Percentiles rank a stretch among this genome's conserved stretches.
Evolutionary conservation across 1,284 basidiomycete species (phyloP).

Genomic region (Rhizoctonia solani): DNA sequence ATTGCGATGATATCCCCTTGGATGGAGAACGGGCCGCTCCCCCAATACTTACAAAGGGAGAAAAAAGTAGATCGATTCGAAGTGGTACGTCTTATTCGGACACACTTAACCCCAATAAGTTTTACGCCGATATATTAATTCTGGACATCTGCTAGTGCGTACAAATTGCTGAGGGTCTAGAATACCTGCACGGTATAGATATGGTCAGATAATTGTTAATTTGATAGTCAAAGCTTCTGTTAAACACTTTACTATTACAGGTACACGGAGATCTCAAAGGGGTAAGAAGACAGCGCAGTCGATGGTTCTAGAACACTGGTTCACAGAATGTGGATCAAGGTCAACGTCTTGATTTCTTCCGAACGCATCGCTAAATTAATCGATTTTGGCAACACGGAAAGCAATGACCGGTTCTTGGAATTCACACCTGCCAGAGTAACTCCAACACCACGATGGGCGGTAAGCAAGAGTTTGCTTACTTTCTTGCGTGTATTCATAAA

Average conservation of each 20-base stretch:
- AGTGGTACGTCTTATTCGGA: not conserved
- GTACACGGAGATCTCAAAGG: slow-evolving; percentile 23
- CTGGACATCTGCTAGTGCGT: too few relatives aligned
- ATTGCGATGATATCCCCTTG: slow-evolving; percentile 14
- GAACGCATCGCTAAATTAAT: slow-evolving; percentile 2
- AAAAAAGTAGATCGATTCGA: not conserved
- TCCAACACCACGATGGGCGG: not conserved
- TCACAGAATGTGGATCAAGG: too few relatives aligned
- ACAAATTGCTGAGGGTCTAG: not conserved
- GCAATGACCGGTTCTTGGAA: not conserved
- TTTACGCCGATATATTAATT: too few relatives aligned
- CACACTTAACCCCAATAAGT: not conserved
- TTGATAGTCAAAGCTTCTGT: not conserved
- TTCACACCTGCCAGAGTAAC: not conserved
- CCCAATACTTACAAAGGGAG: not conserved
- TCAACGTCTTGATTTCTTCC: slow-evolving; percentile 3
- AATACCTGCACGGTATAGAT: not conserved
- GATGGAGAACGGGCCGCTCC: not conserved
- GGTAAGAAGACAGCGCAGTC: not conserved
- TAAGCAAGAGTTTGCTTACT: not conserved
- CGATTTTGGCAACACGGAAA: slow-evolving; percentile 14
- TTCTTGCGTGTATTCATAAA: not conserved
- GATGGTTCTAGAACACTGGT: not conserved
- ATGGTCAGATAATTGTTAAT: not conserved
- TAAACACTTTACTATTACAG: not conserved